These are phyloP conservation scores for Salix arbutifolia DNA, from an alignment of 345 rosid genomes.

Conservation along the genomic window DNA sequence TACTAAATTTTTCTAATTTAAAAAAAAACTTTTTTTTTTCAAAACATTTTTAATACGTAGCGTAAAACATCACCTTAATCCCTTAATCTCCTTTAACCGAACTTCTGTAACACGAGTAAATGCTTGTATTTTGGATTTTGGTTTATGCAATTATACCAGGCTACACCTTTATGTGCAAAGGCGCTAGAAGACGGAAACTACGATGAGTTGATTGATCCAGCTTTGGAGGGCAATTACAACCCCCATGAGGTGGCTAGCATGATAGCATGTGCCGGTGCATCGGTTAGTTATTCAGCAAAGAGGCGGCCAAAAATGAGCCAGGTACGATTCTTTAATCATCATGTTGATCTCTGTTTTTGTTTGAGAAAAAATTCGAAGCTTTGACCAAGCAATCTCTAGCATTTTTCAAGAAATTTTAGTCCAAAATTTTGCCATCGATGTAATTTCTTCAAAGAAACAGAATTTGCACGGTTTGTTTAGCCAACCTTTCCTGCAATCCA, in stretches of 20 bases:
- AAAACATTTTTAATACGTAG: too few species aligned
- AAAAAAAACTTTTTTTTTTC: too few species aligned
- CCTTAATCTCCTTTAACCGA: not conserved
- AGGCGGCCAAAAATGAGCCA: conserved; percentile 87
- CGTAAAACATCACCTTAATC: too few species aligned
- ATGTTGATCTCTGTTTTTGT: not conserved
- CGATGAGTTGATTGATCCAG: conserved; percentile 55
- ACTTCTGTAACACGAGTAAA: not conserved
- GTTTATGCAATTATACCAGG: conserved; percentile 38
- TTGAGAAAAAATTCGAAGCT: not conserved
- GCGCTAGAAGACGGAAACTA: conserved; percentile 56
- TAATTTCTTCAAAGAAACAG: not conserved
- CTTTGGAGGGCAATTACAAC: conserved; percentile 47
- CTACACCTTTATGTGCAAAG: conserved; percentile 54
- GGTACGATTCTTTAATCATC: conserved; percentile 24
- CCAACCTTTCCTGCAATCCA: not conserved
- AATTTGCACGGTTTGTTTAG: not conserved
- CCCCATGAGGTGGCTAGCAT: conserved; percentile 59
- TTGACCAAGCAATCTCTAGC: not conserved
- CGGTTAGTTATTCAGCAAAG: conserved; percentile 63
- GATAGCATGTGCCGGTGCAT: conserved; percentile 76
- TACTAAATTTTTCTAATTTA: too few species aligned
- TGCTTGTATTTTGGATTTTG: conserved; percentile 3
- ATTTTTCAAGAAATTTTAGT: not conserved
- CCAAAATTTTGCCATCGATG: not conserved